A percentile compares a stretch with the other conserved stretches of the same genome.
These are phyloP conservation scores for Aegilops speltoides DNA, from an alignment of 176 grass and related monocot species.

Conservation along the genomic window DNA sequence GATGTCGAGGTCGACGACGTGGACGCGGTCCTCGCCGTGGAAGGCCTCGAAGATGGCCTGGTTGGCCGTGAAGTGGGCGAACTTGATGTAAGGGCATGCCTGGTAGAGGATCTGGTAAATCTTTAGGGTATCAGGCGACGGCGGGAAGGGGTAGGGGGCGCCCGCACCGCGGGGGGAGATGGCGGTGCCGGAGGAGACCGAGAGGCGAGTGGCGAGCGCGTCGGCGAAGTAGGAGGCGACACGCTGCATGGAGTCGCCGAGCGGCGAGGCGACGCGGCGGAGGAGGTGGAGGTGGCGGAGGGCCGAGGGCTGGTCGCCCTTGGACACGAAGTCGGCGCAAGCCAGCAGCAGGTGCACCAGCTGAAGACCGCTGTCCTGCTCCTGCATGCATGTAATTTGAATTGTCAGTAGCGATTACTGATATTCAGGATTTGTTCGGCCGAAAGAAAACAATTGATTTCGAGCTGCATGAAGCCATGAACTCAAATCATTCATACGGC, in stretches of 20 bases:
- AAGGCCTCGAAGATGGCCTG: slow-evolving; percentile 95
- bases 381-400: slow-evolving; percentile 24
- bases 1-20: slow-evolving; percentile 89
- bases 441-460: no score
- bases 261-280: slow-evolving; percentile 45
- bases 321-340: slow-evolving; percentile 80
- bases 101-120: slow-evolving; percentile 90
- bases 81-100: slow-evolving; percentile 91
- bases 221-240: slow-evolving; percentile 63
- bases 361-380: slow-evolving; percentile 70
- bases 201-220: slow-evolving; percentile 50
- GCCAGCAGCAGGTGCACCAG: slow-evolving; percentile 77
- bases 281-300: slow-evolving; percentile 59
- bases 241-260: slow-evolving; percentile 73
- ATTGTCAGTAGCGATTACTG: background rate
- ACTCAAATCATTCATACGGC: background rate
- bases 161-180: slow-evolving; percentile 27
- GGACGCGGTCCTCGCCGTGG: slow-evolving; percentile 74
- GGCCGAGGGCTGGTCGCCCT: slow-evolving; percentile 42
- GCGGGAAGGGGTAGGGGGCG: slow-evolving; percentile 36
- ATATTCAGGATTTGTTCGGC: background rate
- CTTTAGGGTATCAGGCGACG: slow-evolving; percentile 49
- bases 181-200: slow-evolving; percentile 35
- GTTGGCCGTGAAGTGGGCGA: slow-evolving; percentile 91
- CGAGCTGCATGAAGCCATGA: no score